A percentile compares a stretch with the other conserved stretches of the same genome.
These are phyloP conservation scores for Metarhizium album DNA, from an alignment of 2,329 filamentous ascomycete species.

Conservation along the genomic window DNA sequence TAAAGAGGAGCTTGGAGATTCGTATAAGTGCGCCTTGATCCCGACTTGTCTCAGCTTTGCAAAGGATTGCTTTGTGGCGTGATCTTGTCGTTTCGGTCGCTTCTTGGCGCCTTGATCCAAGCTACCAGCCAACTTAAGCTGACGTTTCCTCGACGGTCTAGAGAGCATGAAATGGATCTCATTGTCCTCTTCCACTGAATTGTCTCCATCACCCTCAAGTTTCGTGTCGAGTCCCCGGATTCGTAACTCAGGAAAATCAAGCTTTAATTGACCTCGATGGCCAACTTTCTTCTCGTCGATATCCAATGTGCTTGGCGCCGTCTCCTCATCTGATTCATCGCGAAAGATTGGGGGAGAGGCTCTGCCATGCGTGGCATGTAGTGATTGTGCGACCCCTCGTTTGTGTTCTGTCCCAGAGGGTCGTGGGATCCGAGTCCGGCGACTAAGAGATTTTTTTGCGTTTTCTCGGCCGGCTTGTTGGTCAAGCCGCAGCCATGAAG, in stretches of 20 bases:
- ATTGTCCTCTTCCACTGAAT: slow-evolving; percentile 38
- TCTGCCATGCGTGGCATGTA: slow-evolving; percentile 19
- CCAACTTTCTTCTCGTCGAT: background rate
- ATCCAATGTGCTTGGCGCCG: background rate
- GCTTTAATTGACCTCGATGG: background rate
- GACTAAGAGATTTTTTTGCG: slow-evolving; percentile 17
- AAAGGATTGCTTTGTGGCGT: slow-evolving; percentile 10
- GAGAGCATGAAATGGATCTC: slow-evolving; percentile 40
- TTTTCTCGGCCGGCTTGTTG: slow-evolving; percentile 29
- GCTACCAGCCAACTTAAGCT: slow-evolving; percentile 18
- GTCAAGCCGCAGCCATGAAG: slow-evolving; percentile 56
- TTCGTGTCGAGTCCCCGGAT: background rate
- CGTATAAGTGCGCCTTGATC: slow-evolving; percentile 20
- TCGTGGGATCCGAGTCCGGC: slow-evolving; percentile 16
- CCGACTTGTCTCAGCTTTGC: slow-evolving; percentile 18
- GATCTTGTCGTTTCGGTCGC: slow-evolving; percentile 15
- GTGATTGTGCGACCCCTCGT: slow-evolving; percentile 39
- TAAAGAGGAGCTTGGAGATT: background rate
- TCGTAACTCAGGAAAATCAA: background rate
- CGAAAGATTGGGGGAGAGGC: slow-evolving; percentile 27
- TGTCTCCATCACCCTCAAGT: slow-evolving; percentile 22
- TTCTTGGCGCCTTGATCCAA: slow-evolving; percentile 5
- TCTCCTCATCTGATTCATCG: slow-evolving; percentile 26
- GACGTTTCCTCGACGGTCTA: slow-evolving; percentile 29
- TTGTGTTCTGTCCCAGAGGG: slow-evolving; percentile 30